phyloP scores from a whole-genome alignment of 192 early-diverging fungal genomes.

The Coemansia sp. region DNA sequence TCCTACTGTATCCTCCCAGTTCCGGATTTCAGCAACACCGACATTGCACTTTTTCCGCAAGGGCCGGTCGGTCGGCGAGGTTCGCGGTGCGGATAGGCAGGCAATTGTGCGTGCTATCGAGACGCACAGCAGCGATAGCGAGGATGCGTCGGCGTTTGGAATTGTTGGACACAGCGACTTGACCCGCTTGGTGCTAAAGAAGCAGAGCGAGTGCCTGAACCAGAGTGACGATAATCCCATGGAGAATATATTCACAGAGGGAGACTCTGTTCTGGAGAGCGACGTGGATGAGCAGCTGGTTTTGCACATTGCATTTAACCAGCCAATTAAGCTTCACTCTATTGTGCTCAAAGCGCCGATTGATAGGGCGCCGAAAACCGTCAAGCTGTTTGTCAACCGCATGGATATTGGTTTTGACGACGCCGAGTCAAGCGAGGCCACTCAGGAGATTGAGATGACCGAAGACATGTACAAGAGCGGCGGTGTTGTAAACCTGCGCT shows the following conservation, averaged over 20 bases:
- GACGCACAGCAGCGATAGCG: constrained; percentile 15
- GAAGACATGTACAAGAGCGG: constrained; percentile 65
- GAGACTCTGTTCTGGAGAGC: constrained; percentile 71
- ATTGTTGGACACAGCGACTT: constrained; percentile 58
- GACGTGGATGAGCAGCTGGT: constrained; percentile 97
- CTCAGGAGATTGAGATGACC: constrained; percentile 70
- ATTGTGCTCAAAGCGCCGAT: constrained; percentile 53
- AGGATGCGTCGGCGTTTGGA: constrained; percentile 34
- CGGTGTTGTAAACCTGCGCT: constrained; percentile 72
- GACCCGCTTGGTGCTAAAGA: constrained; percentile 59
- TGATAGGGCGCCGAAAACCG: constrained; percentile 77
- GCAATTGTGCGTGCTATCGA: constrained; percentile 67
- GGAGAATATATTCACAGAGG: constrained; percentile 69
- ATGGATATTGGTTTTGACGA: constrained; percentile 84
- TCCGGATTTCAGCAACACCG: constrained; percentile 40
- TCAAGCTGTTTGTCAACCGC: constrained; percentile 84
- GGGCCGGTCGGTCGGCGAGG: constrained; percentile 67
- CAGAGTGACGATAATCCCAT: constrained; percentile 71
- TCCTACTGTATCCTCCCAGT: constrained; percentile 31
- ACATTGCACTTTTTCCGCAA: constrained; percentile 63
- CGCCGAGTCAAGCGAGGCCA: constrained; percentile 66
- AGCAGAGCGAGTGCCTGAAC: constrained; percentile 83
- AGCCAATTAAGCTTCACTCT: constrained; percentile 61
- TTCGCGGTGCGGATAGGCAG: constrained; percentile 75
- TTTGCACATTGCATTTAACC: constrained; percentile 81